Conservation (phyloP, 2,329 filamentous ascomycete genomes). For the Fusarium sp. region DNA sequence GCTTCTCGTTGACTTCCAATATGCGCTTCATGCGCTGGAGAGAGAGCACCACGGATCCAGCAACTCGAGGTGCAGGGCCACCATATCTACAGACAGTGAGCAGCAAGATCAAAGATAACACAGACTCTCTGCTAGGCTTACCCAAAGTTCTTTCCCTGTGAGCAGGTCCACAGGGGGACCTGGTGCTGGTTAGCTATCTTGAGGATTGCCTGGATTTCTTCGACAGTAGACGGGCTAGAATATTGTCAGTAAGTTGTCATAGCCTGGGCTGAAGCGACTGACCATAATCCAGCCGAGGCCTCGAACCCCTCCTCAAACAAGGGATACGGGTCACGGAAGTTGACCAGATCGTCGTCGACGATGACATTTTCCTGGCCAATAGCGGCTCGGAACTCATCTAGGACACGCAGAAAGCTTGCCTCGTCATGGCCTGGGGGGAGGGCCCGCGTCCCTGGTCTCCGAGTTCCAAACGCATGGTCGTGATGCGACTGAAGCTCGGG, state of each 20-base stretch:
- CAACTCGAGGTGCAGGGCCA: conserved; percentile 7
- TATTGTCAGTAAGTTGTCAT: neutral
- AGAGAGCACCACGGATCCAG: neutral
- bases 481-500: conserved; percentile 6
- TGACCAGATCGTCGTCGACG: neutral
- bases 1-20: conserved; percentile 12
- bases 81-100: conserved; percentile 4
- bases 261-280: neutral
- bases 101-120: neutral
- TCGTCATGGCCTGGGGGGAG: conserved; percentile 2
- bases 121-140: neutral
- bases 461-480: conserved; percentile 6
- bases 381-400: conserved; percentile 2
- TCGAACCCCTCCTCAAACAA: conserved; percentile 9
- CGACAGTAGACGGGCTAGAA: neutral
- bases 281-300: conserved; percentile 6
- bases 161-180: neutral
- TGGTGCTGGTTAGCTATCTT: conserved; percentile 1
- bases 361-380: conserved; percentile 1
- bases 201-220: neutral
- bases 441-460: conserved; percentile 1
- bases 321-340: conserved; percentile 8
- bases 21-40: conserved; percentile 12
- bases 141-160: conserved; percentile 11
- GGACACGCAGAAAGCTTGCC: conserved; percentile 1